A percentile compares a stretch with the other conserved stretches of the same genome.
Conservation (phyloP, 2,329 filamentous ascomycete genomes). For the Alternaria tenuissima region DNA sequence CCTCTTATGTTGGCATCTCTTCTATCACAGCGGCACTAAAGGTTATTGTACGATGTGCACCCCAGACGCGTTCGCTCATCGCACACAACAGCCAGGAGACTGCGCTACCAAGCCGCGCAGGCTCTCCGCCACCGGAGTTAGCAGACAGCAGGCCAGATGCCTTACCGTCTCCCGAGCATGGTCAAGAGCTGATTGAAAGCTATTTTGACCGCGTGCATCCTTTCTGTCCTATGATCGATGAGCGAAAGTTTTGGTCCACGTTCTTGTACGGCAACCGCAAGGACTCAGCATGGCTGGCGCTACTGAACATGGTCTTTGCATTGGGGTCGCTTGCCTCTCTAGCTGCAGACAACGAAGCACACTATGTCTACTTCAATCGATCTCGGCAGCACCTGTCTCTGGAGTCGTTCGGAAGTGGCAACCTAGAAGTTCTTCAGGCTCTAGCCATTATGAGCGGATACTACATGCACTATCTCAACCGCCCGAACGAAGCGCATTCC, state of each 20-base stretch:
- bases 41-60: constrained; percentile 69
- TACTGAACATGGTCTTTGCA: constrained; percentile 79
- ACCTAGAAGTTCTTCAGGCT: constrained; percentile 77
- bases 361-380: constrained; percentile 74
- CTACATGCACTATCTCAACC: constrained; percentile 80
- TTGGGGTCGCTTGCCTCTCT: constrained; percentile 76
- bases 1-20: constrained; percentile 75
- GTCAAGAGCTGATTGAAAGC: constrained; percentile 74
- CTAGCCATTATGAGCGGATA: constrained; percentile 76
- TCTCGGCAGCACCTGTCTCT: constrained; percentile 72
- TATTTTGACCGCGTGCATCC: constrained; percentile 78
- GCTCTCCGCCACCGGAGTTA: constrained; percentile 48
- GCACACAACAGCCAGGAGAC: constrained; percentile 53
- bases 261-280: constrained; percentile 69
- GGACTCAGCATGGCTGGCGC: constrained; percentile 74
- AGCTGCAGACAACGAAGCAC: constrained; percentile 68
- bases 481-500: constrained; percentile 78
- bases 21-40: constrained; percentile 78
- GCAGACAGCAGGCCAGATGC: constrained; percentile 51
- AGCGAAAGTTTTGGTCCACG: constrained; percentile 72
- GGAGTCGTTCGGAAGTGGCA: constrained; percentile 73
- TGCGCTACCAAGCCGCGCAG: constrained; percentile 46
- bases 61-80: constrained; percentile 59
- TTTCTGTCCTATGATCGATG: constrained; percentile 77
- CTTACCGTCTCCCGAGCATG: constrained; percentile 67